Evolutionary conservation across 768 basidiomycete species (phyloP).

Genomic region (Dacryopinax spathularia): DNA sequence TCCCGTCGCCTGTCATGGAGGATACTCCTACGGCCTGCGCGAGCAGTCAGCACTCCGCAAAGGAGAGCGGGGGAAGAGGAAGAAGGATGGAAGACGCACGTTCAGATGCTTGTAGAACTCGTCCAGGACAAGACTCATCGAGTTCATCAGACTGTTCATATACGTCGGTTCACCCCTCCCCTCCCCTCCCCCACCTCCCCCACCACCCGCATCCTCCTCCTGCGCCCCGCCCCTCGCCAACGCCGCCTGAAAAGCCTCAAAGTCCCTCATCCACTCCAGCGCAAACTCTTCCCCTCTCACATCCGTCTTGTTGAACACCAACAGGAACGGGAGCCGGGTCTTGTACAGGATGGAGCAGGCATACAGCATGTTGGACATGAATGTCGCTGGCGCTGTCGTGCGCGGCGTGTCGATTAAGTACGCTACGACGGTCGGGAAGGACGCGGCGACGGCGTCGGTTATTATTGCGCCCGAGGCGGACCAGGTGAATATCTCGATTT

Average conservation of each 20-base stretch:
- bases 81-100: slow-evolving; percentile 31
- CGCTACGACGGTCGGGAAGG: slow-evolving; percentile 86
- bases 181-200: slow-evolving; percentile 12
- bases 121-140: slow-evolving; percentile 94
- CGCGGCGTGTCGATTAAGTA: slow-evolving; percentile 97
- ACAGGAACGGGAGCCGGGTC: slow-evolving; percentile 89
- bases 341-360: slow-evolving; percentile 99
- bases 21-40: slow-evolving; percentile 85
- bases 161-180: slow-evolving; percentile 73
- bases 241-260: slow-evolving; percentile 86
- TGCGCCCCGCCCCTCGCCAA: slow-evolving; percentile 48
- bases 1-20: slow-evolving; percentile 87
- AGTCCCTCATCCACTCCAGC: slow-evolving; percentile 95
- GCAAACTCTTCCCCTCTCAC: slow-evolving; percentile 77
- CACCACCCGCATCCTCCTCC: slow-evolving; percentile 42
- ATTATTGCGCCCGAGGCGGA: slow-evolving; percentile 98
- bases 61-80: neutral
- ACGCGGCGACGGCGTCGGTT: slow-evolving; percentile 87
- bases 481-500: slow-evolving; percentile 99
- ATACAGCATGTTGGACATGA: slow-evolving; percentile 99
- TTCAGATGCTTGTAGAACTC: slow-evolving; percentile 96
- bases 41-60: neutral
- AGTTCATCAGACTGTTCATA: slow-evolving; percentile 98
- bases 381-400: slow-evolving; percentile 86
- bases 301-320: slow-evolving; percentile 98